Conservation (phyloP, 495 filamentous ascomycete genomes). For the Hypoxylon fuscum region DNA sequence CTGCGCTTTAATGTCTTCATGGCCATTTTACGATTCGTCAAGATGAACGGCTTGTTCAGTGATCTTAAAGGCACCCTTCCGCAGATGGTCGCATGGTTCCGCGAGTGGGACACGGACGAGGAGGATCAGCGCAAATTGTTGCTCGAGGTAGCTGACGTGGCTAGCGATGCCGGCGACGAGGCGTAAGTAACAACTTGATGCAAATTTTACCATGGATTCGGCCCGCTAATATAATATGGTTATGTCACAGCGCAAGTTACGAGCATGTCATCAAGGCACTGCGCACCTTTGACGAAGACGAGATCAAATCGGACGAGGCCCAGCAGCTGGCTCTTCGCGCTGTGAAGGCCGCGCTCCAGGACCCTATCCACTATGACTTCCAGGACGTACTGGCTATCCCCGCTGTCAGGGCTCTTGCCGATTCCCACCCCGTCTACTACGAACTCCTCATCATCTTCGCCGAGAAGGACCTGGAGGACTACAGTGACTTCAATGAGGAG, state of each 20-base stretch:
- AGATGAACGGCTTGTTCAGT: constrained; percentile 76
- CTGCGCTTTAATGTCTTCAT: constrained; percentile 89
- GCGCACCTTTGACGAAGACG: constrained; percentile 79
- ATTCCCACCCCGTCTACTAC: constrained; percentile 81
- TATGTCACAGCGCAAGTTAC: constrained; percentile 68
- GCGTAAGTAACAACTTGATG: constrained; percentile 58
- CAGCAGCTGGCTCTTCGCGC: constrained; percentile 85
- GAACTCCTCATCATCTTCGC: constrained; percentile 96
- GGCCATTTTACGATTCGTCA: constrained; percentile 82
- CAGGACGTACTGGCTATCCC: constrained; percentile 89
- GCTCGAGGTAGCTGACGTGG: constrained; percentile 78
- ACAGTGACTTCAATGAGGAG: constrained; percentile 88
- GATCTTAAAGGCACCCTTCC: constrained; percentile 80
- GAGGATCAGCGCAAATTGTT: constrained; percentile 85
- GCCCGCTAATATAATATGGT: constrained; percentile 33
- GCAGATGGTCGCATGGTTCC: constrained; percentile 81
- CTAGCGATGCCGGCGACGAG: constrained; percentile 77
- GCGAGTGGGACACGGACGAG: constrained; percentile 81
- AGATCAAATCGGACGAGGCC: constrained; percentile 73
- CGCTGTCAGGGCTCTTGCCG: constrained; percentile 82
- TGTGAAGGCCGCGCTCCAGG: constrained; percentile 79
- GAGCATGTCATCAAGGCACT: constrained; percentile 83
- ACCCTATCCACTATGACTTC: constrained; percentile 87
- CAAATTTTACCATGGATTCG: background rate
- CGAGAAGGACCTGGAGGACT: constrained; percentile 90